Base-by-base conservation (phyloP, 371 early-diverging fungal genomes). In the Rhizopus stolonifer region DNA sequence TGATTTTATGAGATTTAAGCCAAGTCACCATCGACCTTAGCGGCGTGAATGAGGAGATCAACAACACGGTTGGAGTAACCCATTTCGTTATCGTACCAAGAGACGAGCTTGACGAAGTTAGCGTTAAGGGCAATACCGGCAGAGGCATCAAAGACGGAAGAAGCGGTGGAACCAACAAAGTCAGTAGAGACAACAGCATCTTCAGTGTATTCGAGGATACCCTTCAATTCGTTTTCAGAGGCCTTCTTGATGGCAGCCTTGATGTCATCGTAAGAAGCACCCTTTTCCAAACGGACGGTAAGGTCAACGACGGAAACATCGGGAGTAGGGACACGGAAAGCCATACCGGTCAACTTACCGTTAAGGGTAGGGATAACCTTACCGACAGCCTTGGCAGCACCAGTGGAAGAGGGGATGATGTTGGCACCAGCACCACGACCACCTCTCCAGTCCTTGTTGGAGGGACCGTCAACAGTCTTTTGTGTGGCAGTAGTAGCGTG, bases 321-420 rank as follows among this genome's bases (percentile, higher is more conserved):
- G 26, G 96, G 87, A 53, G 90, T 95, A 17, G 96, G 94, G 52
- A 99, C 98, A 80, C 99, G 95, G 84, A 99, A 93, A 46, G 98
- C 84, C 98, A 99, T 98, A 63, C 99, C 99, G 40, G 99, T 99
- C 60, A 99, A 81, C 86, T 98, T 99, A 65, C 95, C 95, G 74
- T 94, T 91, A 46, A 99, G 84, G 25, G 71, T 76, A 46, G 99
- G 99, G 57, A 99, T 93, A 56, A 99, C 99, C 84, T 97, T 94
- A 54, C 95, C 97, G 64, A 99, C 98, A 48, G 99, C 99, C 84
- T 95, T 97, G 78, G 99, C 99, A 60, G 99, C 99, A 68, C 99
- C 99, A 51, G 99, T 99, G 65, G 93, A 86, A 57, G 98, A 92
- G 25, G 99, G 99, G 74, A 99, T 99, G 74, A 99, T 99, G 90